Base-by-base conservation (phyloP, 176 grass and related monocot genomes). In the Eremochloa ophiuroides region DNA sequence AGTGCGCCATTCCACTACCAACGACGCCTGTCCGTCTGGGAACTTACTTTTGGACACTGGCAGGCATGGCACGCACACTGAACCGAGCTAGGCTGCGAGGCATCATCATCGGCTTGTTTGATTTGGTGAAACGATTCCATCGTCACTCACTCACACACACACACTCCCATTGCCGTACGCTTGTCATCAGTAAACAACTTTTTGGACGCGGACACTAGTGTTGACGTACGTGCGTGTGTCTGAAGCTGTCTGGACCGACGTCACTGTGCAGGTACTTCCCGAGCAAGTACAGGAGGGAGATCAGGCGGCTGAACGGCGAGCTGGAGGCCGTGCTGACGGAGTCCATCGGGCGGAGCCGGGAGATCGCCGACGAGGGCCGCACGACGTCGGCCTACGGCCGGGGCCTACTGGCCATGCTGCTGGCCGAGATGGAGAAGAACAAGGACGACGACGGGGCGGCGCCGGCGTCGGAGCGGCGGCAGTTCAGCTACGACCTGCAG, bases 231-330 rank as follows among this genome's bases (percentile, higher is more conserved):
- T 35, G 39, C 16, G 28, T 2, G 35, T 60, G 60, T 62, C 69
- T 55, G 55, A 10, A 11, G 17, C 26, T 60, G 20, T 48, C 10
- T 73, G 20, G 43, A 71, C 39, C 34, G 1, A 15, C 14, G 13
- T 73, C 56, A 10, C 23, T 4, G 62, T 64, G 58, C 88, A 98
- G 96, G 80, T 93, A 89, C 42, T 82, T 98, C 71, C 96, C 93
- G 8, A 98, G 93, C 88, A 93, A 89, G 67, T 98, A 87, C 90
- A 77, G 76, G 62, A 85, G 82, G 13, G 96, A 98, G 82, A 98
- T 98, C 79, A 44, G 64, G 71, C 67, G 87, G 33, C 72, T 98
- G 25, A 93, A 95, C 58, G 69, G 18, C 59, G 86, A 93, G 69
- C 86, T 98, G 62, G 96, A 95, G 85, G 74, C 53, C 10, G 35